Evolutionary conservation across 2,329 filamentous ascomycete species (phyloP), one percentile per base, ranked within the genome.

Genomic region (Monilinia vaccinii-corymbosi): DNA sequence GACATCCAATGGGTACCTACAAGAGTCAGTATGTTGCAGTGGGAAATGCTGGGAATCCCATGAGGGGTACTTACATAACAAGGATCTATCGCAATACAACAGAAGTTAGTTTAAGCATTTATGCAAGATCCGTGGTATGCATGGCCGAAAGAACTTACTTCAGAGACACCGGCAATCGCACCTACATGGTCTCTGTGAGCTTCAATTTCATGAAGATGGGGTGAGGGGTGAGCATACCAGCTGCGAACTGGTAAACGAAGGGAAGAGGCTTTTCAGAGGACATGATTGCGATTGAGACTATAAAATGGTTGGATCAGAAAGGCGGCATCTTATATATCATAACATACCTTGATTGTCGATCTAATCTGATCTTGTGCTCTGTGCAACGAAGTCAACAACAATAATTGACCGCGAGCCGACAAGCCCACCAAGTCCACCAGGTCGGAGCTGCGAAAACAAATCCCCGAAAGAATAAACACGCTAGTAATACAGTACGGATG

Each of bases 1-100:
- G 61, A 99, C 94, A 75, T 99, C 94, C 75, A 99, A 81, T 68
- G 94, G 94, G 80, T 99, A 99, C 94, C 92, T 97, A 73, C 68
- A 71, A 69, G 34, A 68, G 25, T 58, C 47, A 58, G 56, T 60
- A 53, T 45, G 36, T 36, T 25, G 49, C 28, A 42, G 48, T 61
- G 51, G 56, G 18, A 34, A 25, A 51, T 51, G 36, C 36, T 51
- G 44, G 46, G 31, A n/a, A 31, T n/a, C 11, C 3, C 10, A 59
- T 61, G 59, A 61, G 62, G 62, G 58, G 49, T 28, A 75, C 82
- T 72, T 78, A 93, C 89, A 95, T 95, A 62, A 94, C 82, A 76
- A 94, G 78, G 78, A 95, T 95, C 90, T 95, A 77, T 25, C 10
- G 34, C 60, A 60, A 64, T 42, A 59, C 51, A 46, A 56, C 46